phyloP scores from a whole-genome alignment of 495 filamentous ascomycete genomes.

The Penicillium tannophilum region DNA sequence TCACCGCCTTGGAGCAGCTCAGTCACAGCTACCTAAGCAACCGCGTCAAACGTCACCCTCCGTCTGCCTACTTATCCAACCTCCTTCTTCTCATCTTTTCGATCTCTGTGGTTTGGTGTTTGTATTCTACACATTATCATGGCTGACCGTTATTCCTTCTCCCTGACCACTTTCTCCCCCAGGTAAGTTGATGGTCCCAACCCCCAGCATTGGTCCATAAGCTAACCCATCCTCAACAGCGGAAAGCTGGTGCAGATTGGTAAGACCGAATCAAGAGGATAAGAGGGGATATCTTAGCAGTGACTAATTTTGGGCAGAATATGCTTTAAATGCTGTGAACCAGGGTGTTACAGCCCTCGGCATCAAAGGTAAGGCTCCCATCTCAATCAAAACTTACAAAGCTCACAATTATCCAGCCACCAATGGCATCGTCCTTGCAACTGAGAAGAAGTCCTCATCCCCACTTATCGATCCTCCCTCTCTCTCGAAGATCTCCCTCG shows the following conservation, averaged over 20 bases:
- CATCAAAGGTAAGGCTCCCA: slow-evolving; percentile 78
- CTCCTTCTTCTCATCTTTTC: slow-evolving; percentile 17
- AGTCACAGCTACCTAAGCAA: slow-evolving; percentile 16
- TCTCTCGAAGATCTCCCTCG: slow-evolving; percentile 94
- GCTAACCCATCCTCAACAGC: slow-evolving; percentile 51
- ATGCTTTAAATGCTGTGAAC: slow-evolving; percentile 98
- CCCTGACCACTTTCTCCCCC: slow-evolving; percentile 97
- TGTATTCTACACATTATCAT: slow-evolving; percentile 49
- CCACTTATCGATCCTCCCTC: slow-evolving; percentile 92
- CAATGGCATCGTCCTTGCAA: slow-evolving; percentile 98
- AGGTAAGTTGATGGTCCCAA: slow-evolving; percentile 65
- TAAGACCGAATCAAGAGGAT: slow-evolving; percentile 29
- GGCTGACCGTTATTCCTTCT: slow-evolving; percentile 99
- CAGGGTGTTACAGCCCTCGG: slow-evolving; percentile 97
- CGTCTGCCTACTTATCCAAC: slow-evolving; percentile 31
- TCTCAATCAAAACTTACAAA: neutral
- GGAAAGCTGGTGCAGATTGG: slow-evolving; percentile 85
- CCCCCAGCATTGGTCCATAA: slow-evolving; percentile 44
- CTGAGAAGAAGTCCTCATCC: slow-evolving; percentile 98
- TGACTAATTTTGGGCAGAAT: slow-evolving; percentile 63
- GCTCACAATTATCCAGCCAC: slow-evolving; percentile 63
- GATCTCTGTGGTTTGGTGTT: slow-evolving; percentile 13
- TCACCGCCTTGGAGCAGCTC: slow-evolving; percentile 37
- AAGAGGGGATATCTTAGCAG: neutral
- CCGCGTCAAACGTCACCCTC: slow-evolving; percentile 34